Evolutionary conservation across 2,329 filamentous ascomycete genomes (phyloP), one percentile per base, ranked within the genome.

Genomic region (Akanthomyces muscarius): DNA sequence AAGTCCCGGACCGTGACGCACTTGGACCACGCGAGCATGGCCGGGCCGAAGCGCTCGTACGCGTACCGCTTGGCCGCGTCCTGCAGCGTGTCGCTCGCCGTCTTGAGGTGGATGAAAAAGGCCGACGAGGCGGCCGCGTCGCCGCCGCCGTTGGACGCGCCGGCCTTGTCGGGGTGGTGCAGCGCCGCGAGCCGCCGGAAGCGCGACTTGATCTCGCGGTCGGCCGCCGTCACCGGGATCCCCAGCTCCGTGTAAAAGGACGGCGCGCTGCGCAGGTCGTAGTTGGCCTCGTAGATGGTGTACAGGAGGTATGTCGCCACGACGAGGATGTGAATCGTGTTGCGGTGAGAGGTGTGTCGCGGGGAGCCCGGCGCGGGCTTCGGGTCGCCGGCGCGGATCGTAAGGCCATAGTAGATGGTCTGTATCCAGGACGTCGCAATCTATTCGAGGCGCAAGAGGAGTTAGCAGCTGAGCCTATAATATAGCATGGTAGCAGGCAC

Each of bases 211-310:
- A 99, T 85, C 14, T 89, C 87, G 69, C 85, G 85, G 60, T 96
- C 92, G 60, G 85, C 83, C 13, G 90, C 89, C 63, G 83, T 75
- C 44, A 88, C 81, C 14, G 88, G 80, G 0, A 97, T 84, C 42
- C 86, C 86, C 0, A 99, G 84, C 66, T 89, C 84, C 53, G 85
- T 80, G 78, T 97, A 98, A 78, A 90, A 97, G 74, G 91, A 88
- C 21, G 89, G 87, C 1, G 82, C 79, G 51, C 83, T 79, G 66
- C 86, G 89, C 33, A 97, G 82, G 66, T 91, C 87, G 78, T 90
- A 87, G 81, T 96, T 91, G 70, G 92, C 89, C 78, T 98, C 94
- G 78, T 93, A 95, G 70, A 98, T 86, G 53, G 92, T 97, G 81
- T 97, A 97, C 67, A 89, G 77, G 44, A 98, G 90, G 78, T 98